Evolutionary conservation across 768 basidiomycete species (phyloP).

Genomic region (Pleurotus citrinopileatus): DNA sequence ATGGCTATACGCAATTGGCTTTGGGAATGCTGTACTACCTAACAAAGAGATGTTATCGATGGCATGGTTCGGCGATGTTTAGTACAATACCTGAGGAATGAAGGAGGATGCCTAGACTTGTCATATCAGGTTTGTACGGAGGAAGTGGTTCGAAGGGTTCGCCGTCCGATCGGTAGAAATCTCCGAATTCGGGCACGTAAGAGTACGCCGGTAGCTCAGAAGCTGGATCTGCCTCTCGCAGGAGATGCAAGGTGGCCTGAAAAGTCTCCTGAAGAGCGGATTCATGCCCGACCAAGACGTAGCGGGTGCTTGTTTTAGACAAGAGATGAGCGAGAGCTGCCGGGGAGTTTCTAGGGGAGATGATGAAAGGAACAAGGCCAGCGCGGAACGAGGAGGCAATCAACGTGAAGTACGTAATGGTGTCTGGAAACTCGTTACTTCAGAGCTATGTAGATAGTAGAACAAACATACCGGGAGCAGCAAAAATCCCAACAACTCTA

Average conservation of each 20-base stretch:
- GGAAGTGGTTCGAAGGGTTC: not conserved
- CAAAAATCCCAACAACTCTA: constrained; percentile 24
- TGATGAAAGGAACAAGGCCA: constrained; percentile 30
- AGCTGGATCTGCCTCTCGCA: not conserved
- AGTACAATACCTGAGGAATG: constrained; percentile 10
- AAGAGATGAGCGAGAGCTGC: constrained; percentile 42
- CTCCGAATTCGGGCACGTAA: not conserved
- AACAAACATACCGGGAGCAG: constrained; percentile 19
- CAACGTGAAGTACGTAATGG: constrained; percentile 28
- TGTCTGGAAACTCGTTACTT: constrained; percentile 21
- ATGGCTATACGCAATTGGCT: constrained; percentile 19
- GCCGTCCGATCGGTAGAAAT: not conserved
- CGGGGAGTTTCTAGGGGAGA: constrained; percentile 40
- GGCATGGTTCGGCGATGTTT: not conserved
- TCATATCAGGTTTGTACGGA: not conserved
- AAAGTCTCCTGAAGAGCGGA: not conserved
- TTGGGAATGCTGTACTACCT: constrained; percentile 26
- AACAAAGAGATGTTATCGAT: not conserved
- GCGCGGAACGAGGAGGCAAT: constrained; percentile 31
- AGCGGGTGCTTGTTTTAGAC: not conserved
- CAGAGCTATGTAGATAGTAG: too few relatives aligned
- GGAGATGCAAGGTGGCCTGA: not conserved
- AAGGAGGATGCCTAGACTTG: not conserved
- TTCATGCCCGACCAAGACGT: constrained; percentile 24
- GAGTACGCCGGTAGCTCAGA: not conserved